Evolutionary conservation across 805 yeast genomes (phyloP), one percentile per base, ranked within the genome.

Genomic region (Metschnikowia chrysomelidarum): DNA sequence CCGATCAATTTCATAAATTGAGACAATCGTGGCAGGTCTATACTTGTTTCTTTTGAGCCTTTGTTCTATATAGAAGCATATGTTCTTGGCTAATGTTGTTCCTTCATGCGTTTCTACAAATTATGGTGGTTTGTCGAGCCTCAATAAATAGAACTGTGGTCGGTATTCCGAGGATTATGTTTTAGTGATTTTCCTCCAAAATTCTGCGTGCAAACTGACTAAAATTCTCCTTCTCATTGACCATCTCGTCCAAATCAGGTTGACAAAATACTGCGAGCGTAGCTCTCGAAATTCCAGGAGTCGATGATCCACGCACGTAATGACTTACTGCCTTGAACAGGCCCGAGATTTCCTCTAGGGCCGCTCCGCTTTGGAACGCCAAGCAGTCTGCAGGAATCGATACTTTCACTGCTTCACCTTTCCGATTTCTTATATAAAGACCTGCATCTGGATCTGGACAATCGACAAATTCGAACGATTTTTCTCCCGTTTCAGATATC

Each of bases 241-340:
- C 73, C 49, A 30, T 49, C 36, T 69, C 79, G 25, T 73, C 70
- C 33, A 78, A 54, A 25, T 72, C 67, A 1, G 82, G 84, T 55
- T 78, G 83, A 47, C 80, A 73, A 46, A 78, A 78, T 6, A 78
- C 78, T 1, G 84, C 82, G 40, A 77, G 54, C 0, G 83, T 76
- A 44, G 74, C 76, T 36, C 83, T 56, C 13, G 74, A 64, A 18
- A 74, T 53, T 4, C 43, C 36, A 15, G 64, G 53, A 27, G 52
- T 7, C 20, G 38, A 32, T 4, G 74, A 57, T 3, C 76, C 78
- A 40, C 60, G 65, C 12, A 77, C 82, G 36, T 63, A 70, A 48
- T 78, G 82, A 3, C 80, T 73, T 16, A 78, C 82, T 3, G 81
- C 82, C 46, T 66, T 72, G 53, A 78, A 75, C 19, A 56, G 54